Evolutionary conservation across 768 basidiomycete species (phyloP).

Genomic region (Boletus rubropictus): DNA sequence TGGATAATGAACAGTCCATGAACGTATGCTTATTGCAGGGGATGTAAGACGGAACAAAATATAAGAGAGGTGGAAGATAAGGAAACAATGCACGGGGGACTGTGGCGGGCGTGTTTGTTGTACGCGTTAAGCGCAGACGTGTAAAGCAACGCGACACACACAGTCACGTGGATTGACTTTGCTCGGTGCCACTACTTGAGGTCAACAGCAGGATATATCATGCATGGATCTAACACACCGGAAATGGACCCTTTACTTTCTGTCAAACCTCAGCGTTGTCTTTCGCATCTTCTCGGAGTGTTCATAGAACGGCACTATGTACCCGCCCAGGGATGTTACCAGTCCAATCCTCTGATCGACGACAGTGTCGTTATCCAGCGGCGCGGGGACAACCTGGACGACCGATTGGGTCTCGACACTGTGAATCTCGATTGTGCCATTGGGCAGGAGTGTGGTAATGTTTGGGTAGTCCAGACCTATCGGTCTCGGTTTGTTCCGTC

Average conservation of each 20-base stretch:
- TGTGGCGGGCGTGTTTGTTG: constrained; percentile 8
- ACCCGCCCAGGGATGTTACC: constrained; percentile 31
- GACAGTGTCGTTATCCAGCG: constrained; percentile 22
- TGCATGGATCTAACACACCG: constrained; percentile 19
- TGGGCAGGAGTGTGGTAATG: constrained; percentile 69
- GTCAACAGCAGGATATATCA: constrained; percentile 8
- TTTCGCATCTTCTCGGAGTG: constrained; percentile 37
- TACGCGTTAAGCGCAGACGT: constrained; percentile 7
- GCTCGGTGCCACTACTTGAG: background rate
- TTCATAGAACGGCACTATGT: constrained; percentile 39
- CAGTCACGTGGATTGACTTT: constrained; percentile 25
- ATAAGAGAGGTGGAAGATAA: background rate
- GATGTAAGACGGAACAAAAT: background rate
- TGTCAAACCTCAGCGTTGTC: constrained; percentile 27
- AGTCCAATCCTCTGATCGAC: constrained; percentile 27
- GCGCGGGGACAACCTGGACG: constrained; percentile 61
- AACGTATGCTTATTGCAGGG: background rate
- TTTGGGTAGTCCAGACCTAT: constrained; percentile 79
- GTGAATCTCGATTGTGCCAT: constrained; percentile 78
- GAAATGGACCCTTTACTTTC: constrained; percentile 5
- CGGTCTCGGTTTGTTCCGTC: background rate
- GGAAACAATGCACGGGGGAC: background rate
- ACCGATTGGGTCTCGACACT: constrained; percentile 67
- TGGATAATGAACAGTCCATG: constrained; percentile 12
- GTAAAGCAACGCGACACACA: constrained; percentile 18